Conservation (phyloP, 768 basidiomycete species). For the Phylloporus scabripes region DNA sequence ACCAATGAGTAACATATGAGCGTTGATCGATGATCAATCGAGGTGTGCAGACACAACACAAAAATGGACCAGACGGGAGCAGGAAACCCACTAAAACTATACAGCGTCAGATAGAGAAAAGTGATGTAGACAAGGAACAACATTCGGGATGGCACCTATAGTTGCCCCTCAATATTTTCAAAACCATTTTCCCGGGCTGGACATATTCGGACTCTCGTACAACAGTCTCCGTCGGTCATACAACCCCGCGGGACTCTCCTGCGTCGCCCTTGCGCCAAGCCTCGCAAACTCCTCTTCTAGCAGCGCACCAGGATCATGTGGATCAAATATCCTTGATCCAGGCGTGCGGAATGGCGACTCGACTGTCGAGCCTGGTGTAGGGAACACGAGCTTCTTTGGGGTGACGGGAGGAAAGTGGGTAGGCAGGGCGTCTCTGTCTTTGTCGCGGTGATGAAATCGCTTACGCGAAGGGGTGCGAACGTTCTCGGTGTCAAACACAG, state of each 20-base stretch:
- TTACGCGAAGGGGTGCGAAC: conserved; percentile 44
- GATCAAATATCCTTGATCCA: conserved; percentile 51
- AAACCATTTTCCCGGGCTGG: conserved; percentile 56
- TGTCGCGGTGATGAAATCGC: conserved; percentile 29
- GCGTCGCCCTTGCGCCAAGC: conserved; percentile 36
- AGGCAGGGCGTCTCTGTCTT: conserved; percentile 17
- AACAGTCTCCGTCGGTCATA: conserved; percentile 57
- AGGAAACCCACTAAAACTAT: not conserved
- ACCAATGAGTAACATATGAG: conserved; percentile 4
- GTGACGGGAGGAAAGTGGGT: conserved; percentile 35
- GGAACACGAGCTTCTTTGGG: conserved; percentile 39
- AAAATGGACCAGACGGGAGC: not conserved
- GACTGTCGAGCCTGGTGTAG: conserved; percentile 18
- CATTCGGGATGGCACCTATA: not conserved
- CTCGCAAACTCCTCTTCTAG: conserved; percentile 70
- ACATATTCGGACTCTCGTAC: conserved; percentile 68
- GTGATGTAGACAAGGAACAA: not conserved
- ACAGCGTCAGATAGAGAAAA: not conserved
- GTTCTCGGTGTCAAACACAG: conserved; percentile 34
- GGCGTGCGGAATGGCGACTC: conserved; percentile 49
- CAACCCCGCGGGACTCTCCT: conserved; percentile 62
- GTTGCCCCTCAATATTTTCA: conserved; percentile 21
- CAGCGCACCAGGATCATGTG: conserved; percentile 61
- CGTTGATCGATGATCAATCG: not conserved
- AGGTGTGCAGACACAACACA: not conserved